phyloP scores from a whole-genome alignment of 768 basidiomycete genomes.

The Leucocoprinus birnbaumii region DNA sequence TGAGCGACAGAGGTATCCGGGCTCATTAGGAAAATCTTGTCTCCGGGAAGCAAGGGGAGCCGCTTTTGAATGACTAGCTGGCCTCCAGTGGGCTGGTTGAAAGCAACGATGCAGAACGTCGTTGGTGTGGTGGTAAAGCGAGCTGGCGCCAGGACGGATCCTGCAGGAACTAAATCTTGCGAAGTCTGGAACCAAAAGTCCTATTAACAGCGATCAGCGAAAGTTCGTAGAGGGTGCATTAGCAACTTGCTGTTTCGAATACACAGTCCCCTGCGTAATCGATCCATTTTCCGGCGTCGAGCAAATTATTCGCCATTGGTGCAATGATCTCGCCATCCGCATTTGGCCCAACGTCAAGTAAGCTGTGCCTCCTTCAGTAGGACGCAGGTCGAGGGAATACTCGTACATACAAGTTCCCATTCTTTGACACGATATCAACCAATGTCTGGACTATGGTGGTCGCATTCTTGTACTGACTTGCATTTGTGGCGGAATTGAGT shows the following conservation, averaged over 20 bases:
- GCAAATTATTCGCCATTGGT: constrained; percentile 43
- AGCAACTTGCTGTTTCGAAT: constrained; percentile 43
- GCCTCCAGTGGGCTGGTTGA: constrained; percentile 31
- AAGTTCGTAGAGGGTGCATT: too few species aligned
- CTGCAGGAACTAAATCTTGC: constrained; percentile 23
- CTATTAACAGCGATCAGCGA: too few species aligned
- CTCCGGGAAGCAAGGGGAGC: constrained; percentile 41
- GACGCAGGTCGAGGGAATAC: background rate
- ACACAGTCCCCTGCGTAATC: constrained; percentile 47
- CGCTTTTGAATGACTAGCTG: constrained; percentile 32
- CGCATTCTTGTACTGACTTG: constrained; percentile 44
- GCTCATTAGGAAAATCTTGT: constrained; percentile 38
- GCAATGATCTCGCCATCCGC: constrained; percentile 52
- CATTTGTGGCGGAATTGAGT: constrained; percentile 37
- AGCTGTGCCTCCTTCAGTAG: constrained; percentile 21
- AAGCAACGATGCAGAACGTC: constrained; percentile 50
- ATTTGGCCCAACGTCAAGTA: constrained; percentile 52
- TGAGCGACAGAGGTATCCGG: constrained; percentile 16
- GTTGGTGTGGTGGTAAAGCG: constrained; percentile 48
- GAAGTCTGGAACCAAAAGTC: constrained; percentile 47
- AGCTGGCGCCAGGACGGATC: constrained; percentile 19
- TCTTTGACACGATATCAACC: constrained; percentile 59
- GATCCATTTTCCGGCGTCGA: constrained; percentile 52
- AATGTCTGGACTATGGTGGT: constrained; percentile 47
- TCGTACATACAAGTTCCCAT: constrained; percentile 52